Evolutionary conservation across 768 basidiomycete genomes (phyloP), one percentile per base, ranked within the genome.

Genomic region (Rhizopogon roseolus): DNA sequence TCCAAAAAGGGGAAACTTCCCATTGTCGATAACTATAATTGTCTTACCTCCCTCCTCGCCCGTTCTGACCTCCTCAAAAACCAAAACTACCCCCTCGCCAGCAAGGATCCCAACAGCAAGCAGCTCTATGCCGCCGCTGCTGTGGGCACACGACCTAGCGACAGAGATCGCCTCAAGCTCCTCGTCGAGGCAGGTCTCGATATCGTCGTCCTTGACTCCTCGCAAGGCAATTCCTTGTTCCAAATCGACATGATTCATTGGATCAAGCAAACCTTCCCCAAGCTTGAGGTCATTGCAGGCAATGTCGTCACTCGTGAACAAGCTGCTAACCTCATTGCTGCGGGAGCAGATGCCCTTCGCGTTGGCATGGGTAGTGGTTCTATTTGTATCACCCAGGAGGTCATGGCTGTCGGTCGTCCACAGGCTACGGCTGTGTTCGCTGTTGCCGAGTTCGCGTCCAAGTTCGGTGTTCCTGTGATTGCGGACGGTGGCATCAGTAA

Each of bases 341-440:
- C 93, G 4, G 97, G 97, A 40, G 97, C 95, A 3, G 97, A 99
- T 63, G 95, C 80, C 17, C 80, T 98, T 9, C 88, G 93, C 25
- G 80, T 99, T 41, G 97, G 97, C 41, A 99, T 99, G 97, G 97
- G 97, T 38, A 91, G 88, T 8, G 97, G 97, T 7, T 96, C 93
- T 8, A 99, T 99, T 66, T 99, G 97, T 69, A 98, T 99, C 73
- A 99, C 97, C 6, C 97, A 99, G 72, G 97, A 98, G 66, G 90
- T 99, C 63, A 98, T 98, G 91, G 97, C 97, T 13, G 96, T 98
- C 50, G 97, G 97, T 14, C 84, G 96, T 14, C 96, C 96, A 1
- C 97, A 99, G 70, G 97, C 94, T 2, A 94, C 94, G 0, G 96
- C 96, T 17, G 93, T 98, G n/a, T 90, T 89, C 66, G 85, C 90